Evolutionary conservation across 2,329 filamentous ascomycete species (phyloP), one percentile per base, ranked within the genome.

Genomic region (Madurella fahalii): DNA sequence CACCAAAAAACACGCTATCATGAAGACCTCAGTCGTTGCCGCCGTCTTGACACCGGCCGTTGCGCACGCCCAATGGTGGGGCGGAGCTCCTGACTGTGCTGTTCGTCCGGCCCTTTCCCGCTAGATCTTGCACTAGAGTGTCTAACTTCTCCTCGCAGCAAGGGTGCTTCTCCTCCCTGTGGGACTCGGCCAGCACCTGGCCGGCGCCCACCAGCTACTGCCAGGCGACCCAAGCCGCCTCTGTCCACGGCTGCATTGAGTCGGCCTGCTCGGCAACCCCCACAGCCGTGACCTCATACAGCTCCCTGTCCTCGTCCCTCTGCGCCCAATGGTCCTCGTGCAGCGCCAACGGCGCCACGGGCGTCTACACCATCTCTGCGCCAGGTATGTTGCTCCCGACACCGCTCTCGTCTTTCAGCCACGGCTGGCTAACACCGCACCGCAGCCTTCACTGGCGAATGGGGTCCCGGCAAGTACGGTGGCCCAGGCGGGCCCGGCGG

Each of bases 121-220:
- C 11, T 31, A 20, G 40, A 13, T n/a, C n/a, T 9, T 30, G 34
- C 17, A 15, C 54, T 50, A 17, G 34, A 20, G 32, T 11, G n/a
- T 25, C 53, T 58, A 54, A 65, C 53, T 17, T 31, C n/a, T 30
- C 11, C 40, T 25, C 25, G 42, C 54, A 76, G 74, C 67, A 74
- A 66, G 68, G 68, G 51, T 77, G 74, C 54, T 66, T 76, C 46
- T 74, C 72, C 9, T 73, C 72, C 2, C 65, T 63, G 48, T 76
- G 67, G 64, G 54, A 52, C 25, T 58, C 61, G 37, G 50, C 63
- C n/a, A 58, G 66, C 34, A 58, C 65, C 41, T 70, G 66, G 65
- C 68, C 69, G 2, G 59, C 65, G 0, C 64, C 69, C 2, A 66
- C 67, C 7, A 60, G 59, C 12, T 70, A 68, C 59, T 72, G 69